Conservation (phyloP, 202 grass and related monocot genomes). For the Alloteropsis angusta region DNA sequence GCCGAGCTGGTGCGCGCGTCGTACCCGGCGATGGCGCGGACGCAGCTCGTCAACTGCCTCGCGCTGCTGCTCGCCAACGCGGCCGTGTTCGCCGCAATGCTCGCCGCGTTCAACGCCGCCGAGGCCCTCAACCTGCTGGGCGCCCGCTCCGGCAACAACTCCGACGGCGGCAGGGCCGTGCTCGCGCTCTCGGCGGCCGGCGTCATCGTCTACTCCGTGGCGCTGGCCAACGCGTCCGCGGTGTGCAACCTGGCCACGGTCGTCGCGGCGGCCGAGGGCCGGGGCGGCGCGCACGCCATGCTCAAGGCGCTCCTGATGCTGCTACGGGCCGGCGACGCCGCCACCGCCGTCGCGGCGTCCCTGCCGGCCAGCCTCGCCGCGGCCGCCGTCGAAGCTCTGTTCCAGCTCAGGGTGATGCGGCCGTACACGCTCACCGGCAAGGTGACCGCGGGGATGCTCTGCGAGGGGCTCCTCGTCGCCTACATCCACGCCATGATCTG, state of each 20-base stretch:
- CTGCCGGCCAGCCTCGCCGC: slow-evolving; percentile 55
- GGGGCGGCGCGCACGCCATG: slow-evolving; percentile 40
- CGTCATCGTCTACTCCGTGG: slow-evolving; percentile 77
- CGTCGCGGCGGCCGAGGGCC: slow-evolving; percentile 41
- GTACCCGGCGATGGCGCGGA: slow-evolving; percentile 50
- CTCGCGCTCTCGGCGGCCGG: slow-evolving; percentile 64
- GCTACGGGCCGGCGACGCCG: slow-evolving; percentile 38
- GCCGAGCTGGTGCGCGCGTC: not conserved
- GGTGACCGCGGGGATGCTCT: slow-evolving; percentile 24
- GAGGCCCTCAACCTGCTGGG: slow-evolving; percentile 41
- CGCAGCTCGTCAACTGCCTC: slow-evolving; percentile 42
- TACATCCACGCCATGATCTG: slow-evolving; percentile 72
- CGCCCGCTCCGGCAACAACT: not conserved
- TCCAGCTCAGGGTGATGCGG: slow-evolving; percentile 58
- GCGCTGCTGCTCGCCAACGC: slow-evolving; percentile 53
- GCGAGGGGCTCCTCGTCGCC: slow-evolving; percentile 51
- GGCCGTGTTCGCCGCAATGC: slow-evolving; percentile 51
- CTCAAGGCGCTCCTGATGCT: slow-evolving; percentile 62
- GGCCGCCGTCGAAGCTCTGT: slow-evolving; percentile 63
- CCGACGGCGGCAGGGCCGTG: not conserved
- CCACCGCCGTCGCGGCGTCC: slow-evolving; percentile 66
- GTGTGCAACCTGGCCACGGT: slow-evolving; percentile 72
- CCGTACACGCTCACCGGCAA: slow-evolving; percentile 25
- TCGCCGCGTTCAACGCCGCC: slow-evolving; percentile 62
- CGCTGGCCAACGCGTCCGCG: slow-evolving; percentile 54